Percentiles rank a stretch among this genome's conserved stretches.
These are phyloP conservation scores for Elasticomyces elasticus DNA, from an alignment of 495 filamentous ascomycete genomes.

Conservation along the genomic window DNA sequence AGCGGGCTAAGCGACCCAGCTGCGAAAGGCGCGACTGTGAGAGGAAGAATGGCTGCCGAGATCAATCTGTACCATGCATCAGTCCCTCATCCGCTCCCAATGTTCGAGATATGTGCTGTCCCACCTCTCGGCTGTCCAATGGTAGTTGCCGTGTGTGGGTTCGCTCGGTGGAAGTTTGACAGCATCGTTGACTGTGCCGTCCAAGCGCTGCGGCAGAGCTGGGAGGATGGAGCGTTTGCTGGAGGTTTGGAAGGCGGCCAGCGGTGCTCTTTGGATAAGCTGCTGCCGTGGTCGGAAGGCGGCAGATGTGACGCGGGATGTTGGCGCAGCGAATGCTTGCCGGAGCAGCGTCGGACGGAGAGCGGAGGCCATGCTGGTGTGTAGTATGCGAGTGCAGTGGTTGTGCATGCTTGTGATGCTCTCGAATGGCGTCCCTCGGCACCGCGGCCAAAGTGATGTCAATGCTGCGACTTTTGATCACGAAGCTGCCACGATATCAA, in stretches of 20 bases:
- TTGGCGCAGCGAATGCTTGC: constrained; percentile 25
- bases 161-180: constrained; percentile 59
- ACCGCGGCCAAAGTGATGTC: too few species aligned
- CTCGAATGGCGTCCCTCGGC: too few species aligned
- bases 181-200: constrained; percentile 65
- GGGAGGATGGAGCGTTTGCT: constrained; percentile 34
- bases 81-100: not conserved
- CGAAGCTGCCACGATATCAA: too few species aligned
- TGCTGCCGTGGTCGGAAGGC: constrained; percentile 17
- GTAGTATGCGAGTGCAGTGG: constrained; percentile 3
- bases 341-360: constrained; percentile 30
- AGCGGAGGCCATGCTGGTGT: constrained; percentile 32
- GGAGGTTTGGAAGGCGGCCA: constrained; percentile 36
- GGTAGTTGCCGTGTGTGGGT: constrained; percentile 82
- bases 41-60: constrained; percentile 65
- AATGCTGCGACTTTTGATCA: too few species aligned
- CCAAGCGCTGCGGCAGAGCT: constrained; percentile 34
- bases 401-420: too few species aligned
- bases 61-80: constrained; percentile 43
- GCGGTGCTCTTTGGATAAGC: constrained; percentile 19
- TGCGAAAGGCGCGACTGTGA: constrained; percentile 85
- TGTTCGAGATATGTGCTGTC: constrained; percentile 5
- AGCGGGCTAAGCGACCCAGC: constrained; percentile 81
- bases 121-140: constrained; percentile 93
- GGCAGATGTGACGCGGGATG: constrained; percentile 22